Base-by-base conservation (phyloP, 2,329 filamentous ascomycete genomes). In the Colletotrichum chlorophyti region DNA sequence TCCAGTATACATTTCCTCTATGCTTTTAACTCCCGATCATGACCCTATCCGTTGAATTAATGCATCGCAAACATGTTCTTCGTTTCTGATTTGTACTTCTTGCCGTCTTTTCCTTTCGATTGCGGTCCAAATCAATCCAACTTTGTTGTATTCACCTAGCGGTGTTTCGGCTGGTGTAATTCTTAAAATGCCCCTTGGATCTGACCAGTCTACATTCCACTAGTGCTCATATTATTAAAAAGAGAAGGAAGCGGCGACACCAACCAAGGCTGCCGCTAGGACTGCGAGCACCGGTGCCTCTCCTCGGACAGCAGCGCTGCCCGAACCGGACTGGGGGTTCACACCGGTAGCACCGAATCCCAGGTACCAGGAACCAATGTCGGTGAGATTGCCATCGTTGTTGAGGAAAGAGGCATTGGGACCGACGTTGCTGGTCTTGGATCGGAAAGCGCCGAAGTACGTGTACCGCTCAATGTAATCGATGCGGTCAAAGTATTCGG, bases 301-400 rank as follows among this genome's bases (percentile, higher is more conserved):
- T 31, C 37, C 45, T 6, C 38, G 21, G 11, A 48, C 45, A 7
- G 43, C 47, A 8, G 42, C 49, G 41, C 58, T 54, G 11, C 29
- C 38, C 19, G 26, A 29, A 19, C 58, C 58, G 17, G 58, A 60
- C 43, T 62, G 35, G 3, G 79, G 78, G 0, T 70, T 65, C 3
- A 81, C 70, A 2, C 79, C 81, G 2, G 79, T 83, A 1, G 75
- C 76, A 11, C 64, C 65, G 7, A 76, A 72, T 1, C 91, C 86
- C n/a, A 95, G 72, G 70, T 94, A 95, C 87, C 88, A 90, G 3
- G 83, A 81, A 0, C 91, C 91, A 63, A 94, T 89, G 64, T 91
- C 85, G 1, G 91, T 93, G 62, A 95, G 75, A 60, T 84, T 68
- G 37, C 91, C 91, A 14, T 84, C 78, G 37, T 83, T 76, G 66